Percentiles rank a stretch among this genome's conserved stretches.
phyloP scores from a whole-genome alignment of 345 rosid species.

The Pugionium dolabratum region DNA sequence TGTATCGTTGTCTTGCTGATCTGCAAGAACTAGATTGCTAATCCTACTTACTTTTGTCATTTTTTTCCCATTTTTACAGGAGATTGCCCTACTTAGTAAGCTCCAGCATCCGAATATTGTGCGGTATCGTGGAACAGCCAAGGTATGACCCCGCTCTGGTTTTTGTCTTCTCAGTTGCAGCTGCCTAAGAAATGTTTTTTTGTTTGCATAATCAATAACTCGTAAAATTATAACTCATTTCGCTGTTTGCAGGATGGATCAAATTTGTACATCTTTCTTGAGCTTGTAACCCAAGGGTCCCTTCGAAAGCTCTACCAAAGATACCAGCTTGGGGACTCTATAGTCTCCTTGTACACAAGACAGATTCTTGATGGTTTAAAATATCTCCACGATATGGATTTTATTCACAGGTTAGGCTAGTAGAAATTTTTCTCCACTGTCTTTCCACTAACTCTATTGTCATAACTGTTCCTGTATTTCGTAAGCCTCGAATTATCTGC shows the following conservation, averaged over 20 bases:
- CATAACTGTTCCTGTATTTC: background rate
- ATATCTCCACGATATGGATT: conserved; percentile 78
- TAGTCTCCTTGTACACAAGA: conserved; percentile 72
- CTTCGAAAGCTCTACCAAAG: conserved; percentile 61
- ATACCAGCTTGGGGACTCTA: conserved; percentile 67
- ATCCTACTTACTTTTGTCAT: conserved; percentile 9
- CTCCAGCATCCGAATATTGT: conserved; percentile 87
- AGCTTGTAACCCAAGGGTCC: conserved; percentile 78
- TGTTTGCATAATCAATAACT: conserved; percentile 5
- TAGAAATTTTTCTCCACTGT: conserved; percentile 8
- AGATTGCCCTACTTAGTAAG: conserved; percentile 77
- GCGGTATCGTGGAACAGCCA: conserved; percentile 75
- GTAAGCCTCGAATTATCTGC: background rate
- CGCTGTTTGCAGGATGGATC: conserved; percentile 65
- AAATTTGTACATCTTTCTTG: conserved; percentile 81
- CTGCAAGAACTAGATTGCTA: background rate
- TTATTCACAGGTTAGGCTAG: conserved; percentile 69
- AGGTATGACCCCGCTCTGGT: conserved; percentile 45
- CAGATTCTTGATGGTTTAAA: conserved; percentile 80
- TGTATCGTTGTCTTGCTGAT: background rate
- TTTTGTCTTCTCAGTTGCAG: conserved; percentile 17
- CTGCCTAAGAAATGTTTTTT: background rate
- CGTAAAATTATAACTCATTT: background rate
- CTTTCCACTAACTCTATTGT: conserved; percentile 2
- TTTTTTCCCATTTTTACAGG: conserved; percentile 49